phyloP scores from a whole-genome alignment of 768 basidiomycete species.

The Hebeloma cylindrosporum region DNA sequence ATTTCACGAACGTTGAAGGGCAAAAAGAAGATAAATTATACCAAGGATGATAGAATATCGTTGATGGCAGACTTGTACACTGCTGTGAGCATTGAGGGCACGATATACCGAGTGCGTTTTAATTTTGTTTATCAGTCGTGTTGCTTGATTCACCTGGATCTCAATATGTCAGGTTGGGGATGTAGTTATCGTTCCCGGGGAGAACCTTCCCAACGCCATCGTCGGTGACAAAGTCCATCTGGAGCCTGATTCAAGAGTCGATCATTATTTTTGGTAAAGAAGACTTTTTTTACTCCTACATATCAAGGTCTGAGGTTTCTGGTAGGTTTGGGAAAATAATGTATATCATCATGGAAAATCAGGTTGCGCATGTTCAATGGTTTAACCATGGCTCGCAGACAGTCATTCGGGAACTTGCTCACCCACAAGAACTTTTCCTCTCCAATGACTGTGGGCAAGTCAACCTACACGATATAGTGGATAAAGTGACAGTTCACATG shows the following conservation, averaged over 20 bases:
- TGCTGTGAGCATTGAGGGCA: conserved; percentile 42
- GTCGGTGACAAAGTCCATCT: conserved; percentile 32
- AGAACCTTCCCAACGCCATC: conserved; percentile 29
- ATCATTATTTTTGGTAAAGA: conserved; percentile 64
- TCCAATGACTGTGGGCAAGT: conserved; percentile 52
- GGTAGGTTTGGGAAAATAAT: conserved; percentile 70
- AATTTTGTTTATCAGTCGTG: conserved; percentile 2
- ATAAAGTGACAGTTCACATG: conserved; percentile 47
- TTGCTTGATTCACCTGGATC: not conserved
- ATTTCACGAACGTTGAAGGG: conserved; percentile 23
- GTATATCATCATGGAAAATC: conserved; percentile 43
- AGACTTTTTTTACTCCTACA: not conserved
- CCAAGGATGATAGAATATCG: conserved; percentile 35
- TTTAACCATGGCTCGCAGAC: conserved; percentile 68
- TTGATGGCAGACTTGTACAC: conserved; percentile 35
- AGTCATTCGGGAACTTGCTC: conserved; percentile 56
- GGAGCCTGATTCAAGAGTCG: conserved; percentile 40
- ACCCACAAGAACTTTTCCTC: conserved; percentile 67
- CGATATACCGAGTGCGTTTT: conserved; percentile 42
- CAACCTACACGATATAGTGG: conserved; percentile 40
- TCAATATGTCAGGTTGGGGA: conserved; percentile 54
- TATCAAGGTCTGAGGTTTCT: not conserved
- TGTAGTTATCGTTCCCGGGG: conserved; percentile 52
- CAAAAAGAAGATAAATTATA: conserved; percentile 27
- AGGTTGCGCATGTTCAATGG: conserved; percentile 68